Evolutionary conservation across 225 moss, liverwort and hornwort genomes (phyloP), one percentile per base, ranked within the genome.

Genomic region (Neckera pumila): DNA sequence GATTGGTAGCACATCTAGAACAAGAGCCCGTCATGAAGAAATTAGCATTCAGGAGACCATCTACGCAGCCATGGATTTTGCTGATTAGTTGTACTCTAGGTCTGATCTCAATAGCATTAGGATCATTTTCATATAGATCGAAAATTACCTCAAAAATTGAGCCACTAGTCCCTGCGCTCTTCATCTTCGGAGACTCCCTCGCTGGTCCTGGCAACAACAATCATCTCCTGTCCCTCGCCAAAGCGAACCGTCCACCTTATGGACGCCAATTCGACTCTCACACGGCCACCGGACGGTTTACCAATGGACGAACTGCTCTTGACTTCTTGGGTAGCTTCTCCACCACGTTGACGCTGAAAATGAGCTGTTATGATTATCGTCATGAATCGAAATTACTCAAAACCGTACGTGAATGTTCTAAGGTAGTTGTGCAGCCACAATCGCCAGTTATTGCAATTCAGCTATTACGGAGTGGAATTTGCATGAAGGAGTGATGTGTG

Each of bases 131-230:
- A n/a, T 25, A 20, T 19, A 22, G 81, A 67, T 36, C 73, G 45
- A 51, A 27, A 58, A 67, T 26, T 54, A 76, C 85, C 40, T 57
- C 81, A 59, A 65, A 82, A 71, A 40, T 4, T 67, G 87, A 28
- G 56, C 67, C 86, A 31, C 21, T 58, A 31, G 92, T 93, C 14
- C 95, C 91, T 77, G 95, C 93, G 36, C 88, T 96, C 53, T 96
- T 93, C 86, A 89, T 96, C 58, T 93, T 97, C 82, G 96, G 95
- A 36, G 94, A 95, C 77, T 95, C 95, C 8, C 92, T 92, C 20
- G 93, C 92, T 5, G 95, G 96, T 84, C 92, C 96, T 11, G 95
- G 96, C 42, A 97, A 94, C 83, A 95, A 95, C 83, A 94, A 94
- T 82, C 91, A 95, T 88, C 92, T 96, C 79, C 81, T 90, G 33